Conservation (phyloP, 192 early-diverging fungal genomes). For the Umbelopsis sp. region DNA sequence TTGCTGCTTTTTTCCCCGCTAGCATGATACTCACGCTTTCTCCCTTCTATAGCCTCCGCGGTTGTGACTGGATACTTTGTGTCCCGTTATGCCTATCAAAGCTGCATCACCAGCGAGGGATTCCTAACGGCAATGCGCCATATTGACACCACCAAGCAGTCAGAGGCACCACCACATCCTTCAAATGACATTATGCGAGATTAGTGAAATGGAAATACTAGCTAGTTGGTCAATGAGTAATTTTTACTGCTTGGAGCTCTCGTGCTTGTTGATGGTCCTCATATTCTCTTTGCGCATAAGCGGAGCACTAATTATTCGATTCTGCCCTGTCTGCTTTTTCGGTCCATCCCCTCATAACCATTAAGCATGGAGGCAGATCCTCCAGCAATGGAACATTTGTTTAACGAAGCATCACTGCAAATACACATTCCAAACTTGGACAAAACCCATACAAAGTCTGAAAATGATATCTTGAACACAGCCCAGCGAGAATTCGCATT, state of each 20-base stretch:
- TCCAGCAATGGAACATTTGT: constrained; percentile 2
- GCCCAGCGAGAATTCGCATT: constrained; percentile 35
- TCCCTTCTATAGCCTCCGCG: not conserved
- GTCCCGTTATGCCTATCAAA: constrained; percentile 9
- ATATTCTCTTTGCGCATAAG: no score
- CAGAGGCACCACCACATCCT: not conserved
- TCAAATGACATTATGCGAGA: not conserved
- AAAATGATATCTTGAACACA: constrained; percentile 1
- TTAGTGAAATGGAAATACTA: not conserved
- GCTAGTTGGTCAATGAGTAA: not conserved
- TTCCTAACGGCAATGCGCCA: not conserved
- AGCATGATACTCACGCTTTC: not conserved
- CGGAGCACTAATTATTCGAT: not conserved
- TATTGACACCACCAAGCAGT: not conserved
- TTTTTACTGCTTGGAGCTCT: no score
- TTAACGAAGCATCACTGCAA: constrained; percentile 11
- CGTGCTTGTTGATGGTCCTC: no score
- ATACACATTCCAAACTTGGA: constrained; percentile 2
- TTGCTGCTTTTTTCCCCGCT: not conserved
- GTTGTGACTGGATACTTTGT: constrained; percentile 11
- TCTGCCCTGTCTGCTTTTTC: not conserved
- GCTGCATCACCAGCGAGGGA: constrained; percentile 2
- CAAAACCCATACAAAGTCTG: not conserved
- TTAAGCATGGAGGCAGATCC: not conserved
- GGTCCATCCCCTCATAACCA: not conserved